Evolutionary conservation across 1,284 basidiomycete species (phyloP), one percentile per base, ranked within the genome.

Genomic region (Vanrija sp.): DNA sequence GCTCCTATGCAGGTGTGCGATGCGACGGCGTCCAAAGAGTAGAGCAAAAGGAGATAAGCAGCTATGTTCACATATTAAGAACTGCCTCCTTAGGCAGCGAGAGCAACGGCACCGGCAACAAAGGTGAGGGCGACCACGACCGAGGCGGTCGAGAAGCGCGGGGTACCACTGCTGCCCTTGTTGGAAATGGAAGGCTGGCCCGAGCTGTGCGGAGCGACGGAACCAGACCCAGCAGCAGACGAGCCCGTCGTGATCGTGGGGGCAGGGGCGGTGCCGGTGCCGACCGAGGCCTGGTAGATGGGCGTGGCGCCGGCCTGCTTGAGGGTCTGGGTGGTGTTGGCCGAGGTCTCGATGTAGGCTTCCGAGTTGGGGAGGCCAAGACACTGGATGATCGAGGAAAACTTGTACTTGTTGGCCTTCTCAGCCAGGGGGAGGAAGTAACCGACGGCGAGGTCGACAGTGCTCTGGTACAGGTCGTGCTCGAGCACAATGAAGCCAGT

Each of bases 401-500:
- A 69, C 48, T 67, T 63, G 65, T 67, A 75, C 51, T 72, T 66
- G 58, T 87, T 85, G 42, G 76, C 84, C 71, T 91, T 80, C 69
- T 47, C 86, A 85, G 44, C 80, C 76, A 76, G 78, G 52, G 87
- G 83, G n/a, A 95, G 79, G 63, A 88, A 87, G 78, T 91, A 93
- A 46, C 89, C 89, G 58, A 88, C 82, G 29, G 91, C 91, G 58
- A 96, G 83, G 66, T 94, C 89, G 51, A 94, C 90, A 14, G 88
- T 88, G 67, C 89, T 83, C 67, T 88, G 81, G 72, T 85, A 93
- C 46, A 94, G 78, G 75, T 94, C 91, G 71, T 95, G 91, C 72
- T 89, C 81, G 51, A 98, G 82, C 45, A 95, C 91, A 69, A 93
- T 86, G 80, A 95, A 95, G 43, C 89, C 89, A 50, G 67, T 75